Evolutionary conservation across 257 asterid species (phyloP).

Genomic region (Penstemon barbatus): DNA sequence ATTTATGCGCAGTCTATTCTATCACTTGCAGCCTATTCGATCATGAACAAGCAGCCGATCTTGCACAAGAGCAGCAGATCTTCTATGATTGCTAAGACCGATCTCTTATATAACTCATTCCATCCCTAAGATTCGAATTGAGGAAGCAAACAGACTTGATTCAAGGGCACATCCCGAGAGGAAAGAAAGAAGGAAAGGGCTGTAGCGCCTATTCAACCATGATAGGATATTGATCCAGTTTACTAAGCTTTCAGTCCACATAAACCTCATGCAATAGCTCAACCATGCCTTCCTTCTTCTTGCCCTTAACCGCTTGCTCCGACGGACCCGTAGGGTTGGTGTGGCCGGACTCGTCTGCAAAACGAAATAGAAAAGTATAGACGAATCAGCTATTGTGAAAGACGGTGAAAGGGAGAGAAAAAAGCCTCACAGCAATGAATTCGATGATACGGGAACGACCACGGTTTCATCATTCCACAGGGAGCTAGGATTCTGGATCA

Average conservation of each 20-base stretch:
- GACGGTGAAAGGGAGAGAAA: no score
- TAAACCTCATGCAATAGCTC: no score
- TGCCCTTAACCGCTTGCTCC: conserved; percentile 5
- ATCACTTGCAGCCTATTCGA: no score
- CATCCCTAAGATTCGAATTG: not conserved
- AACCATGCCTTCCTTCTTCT: not conserved
- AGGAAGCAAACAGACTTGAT: conserved; percentile 17
- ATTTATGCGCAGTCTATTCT: no score
- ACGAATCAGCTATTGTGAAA: no score
- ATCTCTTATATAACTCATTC: not conserved
- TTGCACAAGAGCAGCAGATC: conserved; percentile 2
- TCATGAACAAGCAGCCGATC: not conserved
- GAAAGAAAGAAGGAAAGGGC: conserved; percentile 17
- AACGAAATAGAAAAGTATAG: not conserved
- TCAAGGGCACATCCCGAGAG: conserved; percentile 18
- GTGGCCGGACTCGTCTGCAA: conserved; percentile 10
- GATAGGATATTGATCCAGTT: no score
- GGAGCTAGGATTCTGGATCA: not conserved
- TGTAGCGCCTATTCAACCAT: not conserved
- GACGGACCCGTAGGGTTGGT: conserved; percentile 11
- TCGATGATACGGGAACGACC: no score
- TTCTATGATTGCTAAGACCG: not conserved
- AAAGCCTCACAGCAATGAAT: no score
- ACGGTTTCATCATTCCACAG: not conserved
- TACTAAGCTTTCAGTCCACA: no score